A percentile compares a stretch with the other conserved stretches of the same genome.
Evolutionary conservation across 2,329 filamentous ascomycete genomes (phyloP).

Genomic region (Peltaster fructicola): DNA sequence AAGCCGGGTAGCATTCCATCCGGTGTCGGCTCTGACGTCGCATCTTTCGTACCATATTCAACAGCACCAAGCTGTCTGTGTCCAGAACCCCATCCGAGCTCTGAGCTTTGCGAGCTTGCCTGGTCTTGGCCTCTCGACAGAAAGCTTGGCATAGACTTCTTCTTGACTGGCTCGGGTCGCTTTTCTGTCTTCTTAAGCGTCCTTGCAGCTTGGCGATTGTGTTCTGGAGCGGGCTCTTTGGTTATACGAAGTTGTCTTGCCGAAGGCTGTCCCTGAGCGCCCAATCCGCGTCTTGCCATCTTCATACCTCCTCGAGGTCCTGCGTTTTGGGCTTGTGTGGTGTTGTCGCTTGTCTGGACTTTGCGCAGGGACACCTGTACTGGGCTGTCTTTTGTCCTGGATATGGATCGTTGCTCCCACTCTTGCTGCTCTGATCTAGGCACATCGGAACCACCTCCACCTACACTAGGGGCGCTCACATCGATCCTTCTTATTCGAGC

Average conservation of each 20-base stretch:
- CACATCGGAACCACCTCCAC: no score
- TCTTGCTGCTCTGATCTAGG: not conserved
- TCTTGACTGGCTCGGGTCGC: not conserved
- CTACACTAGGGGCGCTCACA: no score
- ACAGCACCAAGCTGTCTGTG: slow-evolving; percentile 1
- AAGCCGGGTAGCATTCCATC: not conserved
- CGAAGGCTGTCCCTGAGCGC: no score
- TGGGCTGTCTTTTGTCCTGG: not conserved
- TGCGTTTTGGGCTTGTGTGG: no score
- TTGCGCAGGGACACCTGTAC: no score
- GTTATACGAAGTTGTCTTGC: no score
- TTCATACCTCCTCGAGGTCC: no score
- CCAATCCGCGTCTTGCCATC: no score
- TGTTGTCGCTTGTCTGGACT: no score
- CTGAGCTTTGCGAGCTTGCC: slow-evolving; percentile 1
- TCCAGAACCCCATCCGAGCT: slow-evolving; percentile 1
- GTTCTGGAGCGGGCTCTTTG: no score
- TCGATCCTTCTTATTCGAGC: no score
- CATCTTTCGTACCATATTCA: slow-evolving; percentile 1
- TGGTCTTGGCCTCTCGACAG: not conserved
- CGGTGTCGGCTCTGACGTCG: slow-evolving; percentile 1
- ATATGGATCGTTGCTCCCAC: not conserved
- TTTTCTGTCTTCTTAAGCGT: slow-evolving; percentile 1
- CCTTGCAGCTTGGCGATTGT: not conserved
- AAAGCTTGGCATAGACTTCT: slow-evolving; percentile 2